A percentile compares a stretch with the other conserved stretches of the same genome.
These are phyloP conservation scores for Tolypocladium ophioglossoides DNA, from an alignment of 2,329 filamentous ascomycete genomes.

Conservation along the genomic window DNA sequence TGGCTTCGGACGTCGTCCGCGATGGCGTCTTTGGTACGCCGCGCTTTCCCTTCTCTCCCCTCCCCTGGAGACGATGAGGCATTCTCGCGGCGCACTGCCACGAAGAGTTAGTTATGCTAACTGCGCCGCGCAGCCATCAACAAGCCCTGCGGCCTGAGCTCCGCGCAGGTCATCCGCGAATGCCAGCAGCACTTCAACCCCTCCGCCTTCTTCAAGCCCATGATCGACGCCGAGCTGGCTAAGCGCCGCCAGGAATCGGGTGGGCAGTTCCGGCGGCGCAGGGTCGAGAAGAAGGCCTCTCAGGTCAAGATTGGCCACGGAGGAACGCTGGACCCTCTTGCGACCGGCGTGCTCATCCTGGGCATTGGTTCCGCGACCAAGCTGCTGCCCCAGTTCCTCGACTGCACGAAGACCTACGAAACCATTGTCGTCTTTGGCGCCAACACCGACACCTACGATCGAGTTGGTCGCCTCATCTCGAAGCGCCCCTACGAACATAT, in stretches of 20 bases:
- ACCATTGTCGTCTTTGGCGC: constrained; percentile 82
- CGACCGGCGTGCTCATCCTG: constrained; percentile 83
- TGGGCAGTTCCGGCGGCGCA: constrained; percentile 48
- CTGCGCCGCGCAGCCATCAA: constrained; percentile 58
- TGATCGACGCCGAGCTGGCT: constrained; percentile 54
- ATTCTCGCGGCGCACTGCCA: background rate
- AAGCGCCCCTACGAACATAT: constrained; percentile 70
- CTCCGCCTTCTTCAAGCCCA: constrained; percentile 68
- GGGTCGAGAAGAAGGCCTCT: constrained; percentile 44
- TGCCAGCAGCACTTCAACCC: constrained; percentile 76
- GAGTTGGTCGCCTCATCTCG: constrained; percentile 70
- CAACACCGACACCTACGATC: constrained; percentile 87
- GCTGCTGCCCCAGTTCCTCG: constrained; percentile 63
- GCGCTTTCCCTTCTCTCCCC: constrained; percentile 8
- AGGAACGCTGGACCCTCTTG: constrained; percentile 87
- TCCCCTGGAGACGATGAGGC: background rate
- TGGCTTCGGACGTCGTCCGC: constrained; percentile 41
- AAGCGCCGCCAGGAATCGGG: constrained; percentile 46
- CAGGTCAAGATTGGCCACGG: constrained; percentile 94
- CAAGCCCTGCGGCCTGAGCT: constrained; percentile 80
- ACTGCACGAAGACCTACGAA: constrained; percentile 91
- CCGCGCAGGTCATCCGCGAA: constrained; percentile 82
- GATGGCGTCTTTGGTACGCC: constrained; percentile 47
- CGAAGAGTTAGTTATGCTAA: background rate
- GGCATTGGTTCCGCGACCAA: constrained; percentile 87